Percentiles rank a stretch among this genome's conserved stretches.
Evolutionary conservation across 23 red algal genomes (phyloP).

Genomic region (Pyropia haitanensis): DNA sequence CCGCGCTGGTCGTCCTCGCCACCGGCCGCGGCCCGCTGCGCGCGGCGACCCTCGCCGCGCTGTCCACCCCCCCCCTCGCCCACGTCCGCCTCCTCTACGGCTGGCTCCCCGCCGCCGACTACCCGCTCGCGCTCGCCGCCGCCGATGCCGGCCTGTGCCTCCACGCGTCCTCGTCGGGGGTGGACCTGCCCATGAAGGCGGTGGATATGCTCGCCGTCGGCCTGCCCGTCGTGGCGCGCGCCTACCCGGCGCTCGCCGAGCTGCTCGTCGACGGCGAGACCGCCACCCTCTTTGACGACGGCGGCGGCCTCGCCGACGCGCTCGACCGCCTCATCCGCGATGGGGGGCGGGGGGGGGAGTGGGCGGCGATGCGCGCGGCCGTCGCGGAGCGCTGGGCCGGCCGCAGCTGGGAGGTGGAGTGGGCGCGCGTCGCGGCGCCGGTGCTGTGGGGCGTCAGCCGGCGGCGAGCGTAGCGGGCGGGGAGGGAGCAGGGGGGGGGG

Average conservation of each 20-base stretch:
- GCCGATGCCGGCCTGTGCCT: slow-evolving; percentile 85
- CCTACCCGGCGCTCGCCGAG: slow-evolving; percentile 56
- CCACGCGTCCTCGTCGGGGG: slow-evolving; percentile 67
- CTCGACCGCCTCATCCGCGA: slow-evolving; percentile 4
- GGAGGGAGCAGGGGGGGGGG: no score
- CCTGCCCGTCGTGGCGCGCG: slow-evolving; percentile 60
- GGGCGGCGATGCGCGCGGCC: no score
- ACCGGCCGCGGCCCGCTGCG: slow-evolving; percentile 88
- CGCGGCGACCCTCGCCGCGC: slow-evolving; percentile 12
- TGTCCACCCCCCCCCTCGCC: background rate
- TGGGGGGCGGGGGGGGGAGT: background rate
- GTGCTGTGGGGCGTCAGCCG: no score
- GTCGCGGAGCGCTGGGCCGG: no score
- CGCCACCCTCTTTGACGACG: slow-evolving; percentile 39
- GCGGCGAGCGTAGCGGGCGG: no score
- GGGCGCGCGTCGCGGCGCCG: no score
- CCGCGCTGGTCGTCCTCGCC: slow-evolving; percentile 26
- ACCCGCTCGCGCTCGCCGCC: slow-evolving; percentile 27
- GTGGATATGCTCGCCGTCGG: slow-evolving; percentile 83
- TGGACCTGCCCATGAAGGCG: slow-evolving; percentile 98
- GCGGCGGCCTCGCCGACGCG: slow-evolving; percentile 8
- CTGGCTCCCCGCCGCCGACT: slow-evolving; percentile 55
- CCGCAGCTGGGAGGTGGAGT: no score
- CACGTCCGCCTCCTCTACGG: slow-evolving; percentile 23
- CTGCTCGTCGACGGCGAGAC: slow-evolving; percentile 32